Percentiles rank a stretch among this genome's conserved stretches.
phyloP scores from a whole-genome alignment of 2,329 filamentous ascomycete species.

The Hymenoscyphus infarciens region DNA sequence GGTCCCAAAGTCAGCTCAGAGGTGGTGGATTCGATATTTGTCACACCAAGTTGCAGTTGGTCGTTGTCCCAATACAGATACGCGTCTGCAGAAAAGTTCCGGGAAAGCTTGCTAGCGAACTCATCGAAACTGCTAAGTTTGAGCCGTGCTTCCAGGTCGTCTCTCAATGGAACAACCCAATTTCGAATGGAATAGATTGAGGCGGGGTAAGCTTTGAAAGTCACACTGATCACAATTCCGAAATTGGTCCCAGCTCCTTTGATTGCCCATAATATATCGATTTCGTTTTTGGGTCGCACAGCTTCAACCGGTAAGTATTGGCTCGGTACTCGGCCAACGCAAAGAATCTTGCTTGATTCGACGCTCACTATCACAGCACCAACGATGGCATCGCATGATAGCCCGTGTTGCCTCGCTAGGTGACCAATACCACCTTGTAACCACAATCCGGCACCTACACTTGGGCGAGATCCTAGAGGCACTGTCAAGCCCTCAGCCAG shows the following conservation, averaged over 20 bases:
- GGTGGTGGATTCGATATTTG: conserved; percentile 43
- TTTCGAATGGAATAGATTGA: conserved; percentile 24
- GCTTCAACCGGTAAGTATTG: conserved; percentile 20
- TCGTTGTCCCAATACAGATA: conserved; percentile 51
- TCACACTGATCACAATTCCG: conserved; percentile 27
- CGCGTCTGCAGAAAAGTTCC: conserved; percentile 47
- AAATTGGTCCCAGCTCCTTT: conserved; percentile 29
- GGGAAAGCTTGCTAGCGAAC: conserved; percentile 39
- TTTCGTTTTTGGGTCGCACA: conserved; percentile 21
- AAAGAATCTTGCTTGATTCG: conserved; percentile 44
- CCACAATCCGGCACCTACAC: conserved; percentile 60
- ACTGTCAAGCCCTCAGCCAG: conserved; percentile 50
- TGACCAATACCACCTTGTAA: conserved; percentile 61
- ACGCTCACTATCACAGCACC: conserved; percentile 57
- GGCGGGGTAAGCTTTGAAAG: conserved; percentile 22
- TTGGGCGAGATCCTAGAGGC: conserved; percentile 58
- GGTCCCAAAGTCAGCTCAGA: conserved; percentile 16
- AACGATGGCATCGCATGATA: conserved; percentile 57
- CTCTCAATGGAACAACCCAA: conserved; percentile 21
- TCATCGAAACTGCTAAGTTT: conserved; percentile 41
- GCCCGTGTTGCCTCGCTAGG: conserved; percentile 42
- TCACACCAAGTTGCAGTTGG: conserved; percentile 49
- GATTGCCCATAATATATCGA: conserved; percentile 26
- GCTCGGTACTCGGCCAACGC: conserved; percentile 42
- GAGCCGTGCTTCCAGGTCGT: conserved; percentile 33